These are phyloP conservation scores for Plectranthus barbatus DNA, from an alignment of 257 asterid species.

Conservation along the genomic window DNA sequence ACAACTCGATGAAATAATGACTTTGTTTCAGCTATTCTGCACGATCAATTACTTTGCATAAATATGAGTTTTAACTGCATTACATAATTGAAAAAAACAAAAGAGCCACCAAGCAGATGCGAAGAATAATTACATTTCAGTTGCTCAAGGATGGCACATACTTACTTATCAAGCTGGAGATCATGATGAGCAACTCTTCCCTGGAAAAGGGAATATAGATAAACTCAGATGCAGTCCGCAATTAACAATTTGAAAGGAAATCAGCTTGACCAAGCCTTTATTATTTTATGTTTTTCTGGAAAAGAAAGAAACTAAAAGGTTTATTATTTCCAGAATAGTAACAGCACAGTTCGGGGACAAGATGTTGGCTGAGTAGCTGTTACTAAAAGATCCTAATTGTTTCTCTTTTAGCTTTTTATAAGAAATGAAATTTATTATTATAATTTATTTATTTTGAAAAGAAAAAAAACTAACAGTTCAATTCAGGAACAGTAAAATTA, in stretches of 20 bases:
- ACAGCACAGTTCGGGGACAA: too few relatives aligned
- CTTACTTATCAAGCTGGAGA: slow-evolving; percentile 52
- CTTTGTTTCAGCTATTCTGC: slow-evolving; percentile 56
- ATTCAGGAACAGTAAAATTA: too few relatives aligned
- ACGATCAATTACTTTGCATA: slow-evolving; percentile 23
- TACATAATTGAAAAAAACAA: background rate
- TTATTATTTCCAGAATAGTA: background rate
- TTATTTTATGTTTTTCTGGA: background rate
- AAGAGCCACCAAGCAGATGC: slow-evolving; percentile 15
- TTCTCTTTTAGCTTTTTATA: too few relatives aligned
- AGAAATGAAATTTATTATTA: too few relatives aligned
- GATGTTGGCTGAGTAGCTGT: too few relatives aligned
- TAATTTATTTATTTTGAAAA: background rate
- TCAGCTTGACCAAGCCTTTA: background rate
- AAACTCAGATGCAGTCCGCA: slow-evolving; percentile 21
- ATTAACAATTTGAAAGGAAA: slow-evolving; percentile 2
- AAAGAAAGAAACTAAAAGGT: background rate
- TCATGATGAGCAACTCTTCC: slow-evolving; percentile 27
- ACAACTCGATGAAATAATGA: slow-evolving; percentile 45
- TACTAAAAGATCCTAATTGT: background rate
- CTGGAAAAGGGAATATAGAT: slow-evolving; percentile 39
- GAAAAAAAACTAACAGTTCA: too few relatives aligned
- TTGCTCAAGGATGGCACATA: slow-evolving; percentile 12
- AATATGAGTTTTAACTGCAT: slow-evolving; percentile 4
- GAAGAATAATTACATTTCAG: background rate